Base-by-base conservation (phyloP, 345 rosid genomes). In the Sonneratia caseolaris region DNA sequence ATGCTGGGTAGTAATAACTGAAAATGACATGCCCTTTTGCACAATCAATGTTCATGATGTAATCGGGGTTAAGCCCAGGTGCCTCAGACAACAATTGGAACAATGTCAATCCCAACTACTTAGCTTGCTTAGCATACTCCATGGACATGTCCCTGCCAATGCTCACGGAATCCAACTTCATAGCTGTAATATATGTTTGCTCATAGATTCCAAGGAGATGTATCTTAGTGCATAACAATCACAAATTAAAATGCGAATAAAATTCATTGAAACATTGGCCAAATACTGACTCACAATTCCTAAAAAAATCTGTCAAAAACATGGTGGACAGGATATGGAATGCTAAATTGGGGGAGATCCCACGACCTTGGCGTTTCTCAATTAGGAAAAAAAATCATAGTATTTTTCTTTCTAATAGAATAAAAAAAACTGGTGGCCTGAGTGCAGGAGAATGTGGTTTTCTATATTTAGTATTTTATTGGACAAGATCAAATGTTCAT, bases 31-130 rank as follows among this genome's bases (percentile, higher is more conserved):
- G 73, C 15, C 90, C 87, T 45, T 79, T 79, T 0, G 74, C 68
- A 47, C 87, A 86, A 21, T 73, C 85, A 48, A 84, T 79, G n/a
- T 77, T 82, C 8, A 71, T 70, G 21, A 89, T 83, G 78, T 89
- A 75, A 45, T 75, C 57, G 9, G 81, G 76, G 7, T 74, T 51
- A 69, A 89, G 71, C 5, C 91, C 89, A 14, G 87, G 75, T 27
- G 88, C 93, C 80, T 87, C 91, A 0, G 94, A 85, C 7, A 89
- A 67, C 68, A 89, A 72, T 70, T 84, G 83, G 13, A 87, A 79
- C 1, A 89, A 57, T 37, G 81, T 71, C n/a, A 21, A 18, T 21
- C 88, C 89, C 61, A 88, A 68, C 32, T 38, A 45, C 74, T 36
- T 68, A 4, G 76, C 79, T 49, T 80, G 75, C 71, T 76, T 67